These are phyloP conservation scores for Nemophila menziesii DNA, from an alignment of 257 asterid species.

Conservation along the genomic window DNA sequence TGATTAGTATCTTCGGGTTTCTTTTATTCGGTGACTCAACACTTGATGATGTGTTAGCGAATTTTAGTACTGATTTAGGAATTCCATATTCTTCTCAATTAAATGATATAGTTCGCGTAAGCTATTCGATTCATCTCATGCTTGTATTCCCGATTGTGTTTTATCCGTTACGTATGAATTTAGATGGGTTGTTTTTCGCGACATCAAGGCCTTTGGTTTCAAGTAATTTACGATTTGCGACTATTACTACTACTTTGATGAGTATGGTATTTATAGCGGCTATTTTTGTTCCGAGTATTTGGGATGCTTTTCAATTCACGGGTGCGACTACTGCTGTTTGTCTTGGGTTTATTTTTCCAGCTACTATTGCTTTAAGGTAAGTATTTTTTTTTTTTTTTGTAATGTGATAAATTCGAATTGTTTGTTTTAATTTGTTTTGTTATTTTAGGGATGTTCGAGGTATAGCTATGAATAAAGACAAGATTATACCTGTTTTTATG, in stretches of 20 bases:
- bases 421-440: not conserved
- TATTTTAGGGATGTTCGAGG: too few relatives aligned
- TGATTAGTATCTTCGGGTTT: conserved; percentile 51
- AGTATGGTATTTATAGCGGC: conserved; percentile 56
- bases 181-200: conserved; percentile 83
- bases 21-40: conserved; percentile 49
- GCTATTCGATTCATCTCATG: conserved; percentile 88
- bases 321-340: conserved; percentile 97
- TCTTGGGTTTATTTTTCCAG: too few relatives aligned
- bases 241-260: conserved; percentile 49
- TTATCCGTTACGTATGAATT: conserved; percentile 63
- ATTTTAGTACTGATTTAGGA: conserved; percentile 73
- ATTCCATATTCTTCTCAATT: conserved; percentile 63
- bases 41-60: conserved; percentile 70
- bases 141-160: too few relatives aligned
- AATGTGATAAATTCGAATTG: conserved; percentile 39
- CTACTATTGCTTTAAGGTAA: too few relatives aligned
- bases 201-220: conserved; percentile 49
- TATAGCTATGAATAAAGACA: too few relatives aligned
- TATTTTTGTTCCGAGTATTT: conserved; percentile 80
- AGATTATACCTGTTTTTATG: conserved; percentile 37
- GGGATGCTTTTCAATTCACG: conserved; percentile 95
- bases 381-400: conserved; percentile 68
- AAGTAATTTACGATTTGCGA: conserved; percentile 49
- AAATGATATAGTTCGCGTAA: conserved; percentile 73